Evolutionary conservation across 164 flowering plant species (phyloP).

Genomic region (Kalanchoe fedtschenkoi): DNA sequence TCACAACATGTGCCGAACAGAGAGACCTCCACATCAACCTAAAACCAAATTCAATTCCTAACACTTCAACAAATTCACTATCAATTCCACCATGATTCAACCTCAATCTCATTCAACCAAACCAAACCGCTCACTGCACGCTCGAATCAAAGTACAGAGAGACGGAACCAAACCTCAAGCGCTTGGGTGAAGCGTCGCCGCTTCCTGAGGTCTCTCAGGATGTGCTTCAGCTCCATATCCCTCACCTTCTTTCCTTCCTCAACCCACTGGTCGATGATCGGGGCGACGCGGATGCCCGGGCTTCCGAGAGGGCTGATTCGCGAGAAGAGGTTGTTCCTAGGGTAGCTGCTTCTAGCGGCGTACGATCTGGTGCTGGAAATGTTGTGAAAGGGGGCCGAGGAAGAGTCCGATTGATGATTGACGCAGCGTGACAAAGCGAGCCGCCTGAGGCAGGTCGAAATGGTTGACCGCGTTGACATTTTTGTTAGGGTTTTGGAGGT

Average conservation of each 20-base stretch:
- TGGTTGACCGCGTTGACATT: not conserved
- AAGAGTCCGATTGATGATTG: no score
- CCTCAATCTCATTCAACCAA: no score
- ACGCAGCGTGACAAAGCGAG: not conserved
- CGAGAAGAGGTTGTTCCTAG: constrained; percentile 13
- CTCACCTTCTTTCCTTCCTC: constrained; percentile 8
- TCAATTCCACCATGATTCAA: no score
- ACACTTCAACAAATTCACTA: no score
- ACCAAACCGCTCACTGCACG: not conserved
- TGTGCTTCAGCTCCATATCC: constrained; percentile 6
- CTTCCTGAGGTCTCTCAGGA: not conserved
- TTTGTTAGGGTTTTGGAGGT: constrained; percentile 2
- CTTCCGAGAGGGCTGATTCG: constrained; percentile 26
- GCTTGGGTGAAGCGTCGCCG: constrained; percentile 5
- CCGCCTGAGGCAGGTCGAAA: not conserved
- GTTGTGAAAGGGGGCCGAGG: not conserved
- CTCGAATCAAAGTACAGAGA: no score
- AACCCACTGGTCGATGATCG: constrained; percentile 9
- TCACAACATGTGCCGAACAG: no score
- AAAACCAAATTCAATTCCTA: no score
- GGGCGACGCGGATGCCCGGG: not conserved
- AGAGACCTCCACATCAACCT: no score
- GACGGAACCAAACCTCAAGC: constrained; percentile 11
- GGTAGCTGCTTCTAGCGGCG: not conserved
- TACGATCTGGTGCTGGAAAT: not conserved